A percentile compares a stretch with the other conserved stretches of the same genome.
Evolutionary conservation across 495 filamentous ascomycete species (phyloP).

Genomic region (Neurospora sublineolata): DNA sequence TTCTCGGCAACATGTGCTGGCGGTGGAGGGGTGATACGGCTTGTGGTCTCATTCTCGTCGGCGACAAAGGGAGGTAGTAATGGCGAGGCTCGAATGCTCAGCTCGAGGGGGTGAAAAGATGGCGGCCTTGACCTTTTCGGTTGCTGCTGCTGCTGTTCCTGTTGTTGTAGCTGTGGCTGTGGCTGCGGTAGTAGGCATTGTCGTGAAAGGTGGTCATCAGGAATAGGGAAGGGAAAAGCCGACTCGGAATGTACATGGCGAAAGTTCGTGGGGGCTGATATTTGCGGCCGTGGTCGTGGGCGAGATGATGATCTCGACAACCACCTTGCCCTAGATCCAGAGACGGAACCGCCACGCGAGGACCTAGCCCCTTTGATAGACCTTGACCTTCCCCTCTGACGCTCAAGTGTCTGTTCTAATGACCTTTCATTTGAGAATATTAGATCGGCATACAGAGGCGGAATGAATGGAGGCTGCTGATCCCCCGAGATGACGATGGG

Average conservation of each 20-base stretch:
- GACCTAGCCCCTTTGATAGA: constrained; percentile 23
- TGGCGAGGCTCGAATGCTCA: constrained; percentile 64
- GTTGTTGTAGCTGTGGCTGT: constrained; percentile 6
- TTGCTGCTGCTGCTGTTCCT: constrained; percentile 3
- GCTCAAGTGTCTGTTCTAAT: constrained; percentile 15
- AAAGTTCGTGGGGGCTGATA: constrained; percentile 39
- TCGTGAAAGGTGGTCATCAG: constrained; percentile 10
- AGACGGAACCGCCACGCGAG: constrained; percentile 20
- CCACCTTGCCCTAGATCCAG: constrained; percentile 22
- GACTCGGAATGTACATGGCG: constrained; percentile 39
- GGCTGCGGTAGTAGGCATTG: constrained; percentile 1
- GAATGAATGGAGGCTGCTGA: constrained; percentile 29
- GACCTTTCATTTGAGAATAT: constrained; percentile 17
- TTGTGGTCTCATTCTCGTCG: constrained; percentile 10
- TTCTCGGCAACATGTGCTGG: constrained; percentile 23
- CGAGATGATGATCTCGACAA: constrained; percentile 23
- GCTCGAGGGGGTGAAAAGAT: constrained; percentile 58
- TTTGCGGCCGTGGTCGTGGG: constrained; percentile 29
- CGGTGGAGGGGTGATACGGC: constrained; percentile 30
- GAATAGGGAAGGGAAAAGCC: constrained; percentile 28
- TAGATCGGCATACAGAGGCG: constrained; percentile 23
- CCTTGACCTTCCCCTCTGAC: constrained; percentile 24
- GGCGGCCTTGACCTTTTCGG: constrained; percentile 15
- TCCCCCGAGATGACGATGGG: constrained; percentile 25
- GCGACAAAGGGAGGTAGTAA: constrained; percentile 40